Base-by-base conservation (phyloP, 192 early-diverging fungal species). In the Pilobolus umbonatus region DNA sequence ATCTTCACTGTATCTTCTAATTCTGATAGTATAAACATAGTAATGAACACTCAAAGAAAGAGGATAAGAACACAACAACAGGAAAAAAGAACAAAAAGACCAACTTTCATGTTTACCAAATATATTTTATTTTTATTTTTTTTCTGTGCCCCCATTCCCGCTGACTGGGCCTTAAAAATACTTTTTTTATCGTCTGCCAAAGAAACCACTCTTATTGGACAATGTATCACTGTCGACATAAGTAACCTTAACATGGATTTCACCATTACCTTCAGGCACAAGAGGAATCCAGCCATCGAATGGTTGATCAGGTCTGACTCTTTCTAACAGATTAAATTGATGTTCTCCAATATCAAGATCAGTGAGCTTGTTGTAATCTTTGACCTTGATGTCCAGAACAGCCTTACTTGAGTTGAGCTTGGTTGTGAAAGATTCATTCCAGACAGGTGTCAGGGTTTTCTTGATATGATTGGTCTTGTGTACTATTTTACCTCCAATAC, bases 1-100 rank as follows among this genome's bases (percentile, higher is more conserved):
- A 94, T 82, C 59, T 90, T 88, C 42, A 98, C 80, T 14, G 87
- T 93, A 72, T 98, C 95, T 39, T 82, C 80, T 45, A 98, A 60
- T 5, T 83, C 80, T 15, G 83, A 62, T n/a, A 98, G 78, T 25
- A 92, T 76, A 69, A 95, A 98, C 95, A 98, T 98, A 14, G 6
- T 56, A 26, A 40, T 15, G 28, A 52, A 38, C n/a, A 5, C 12
- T 24, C 4, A 17, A 17, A 36, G 3, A 48, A 21, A 21, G 10
- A 45, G 10, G 31, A 36, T 1, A 48, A 30, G 35, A 49, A 49
- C 36, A 21, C 48, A 28, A 30, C 6, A 44, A 32, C 32, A 28
- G 4, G 21, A 62, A 54, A 61, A 50, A 43, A 44, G 29, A 30
- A 34, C 5, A 52, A 25, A 57, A 14, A 38, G 15, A 57, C n/a